Conservation (phyloP, 306 rosid species). For the Prunus padus region DNA sequence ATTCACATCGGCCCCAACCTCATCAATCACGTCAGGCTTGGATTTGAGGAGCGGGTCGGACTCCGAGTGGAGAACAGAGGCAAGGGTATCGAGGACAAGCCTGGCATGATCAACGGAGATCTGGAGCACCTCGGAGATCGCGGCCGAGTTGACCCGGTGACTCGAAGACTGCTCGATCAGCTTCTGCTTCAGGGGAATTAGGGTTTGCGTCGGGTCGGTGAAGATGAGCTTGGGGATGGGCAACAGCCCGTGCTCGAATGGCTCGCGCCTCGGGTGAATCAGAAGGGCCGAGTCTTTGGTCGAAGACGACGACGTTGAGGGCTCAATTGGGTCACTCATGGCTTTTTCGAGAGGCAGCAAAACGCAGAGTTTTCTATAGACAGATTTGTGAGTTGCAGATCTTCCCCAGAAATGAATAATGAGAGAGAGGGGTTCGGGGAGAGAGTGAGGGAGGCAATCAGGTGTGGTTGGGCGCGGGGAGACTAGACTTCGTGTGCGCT, state of each 20-base stretch:
- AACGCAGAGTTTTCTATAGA: background rate
- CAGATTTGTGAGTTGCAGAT: slow-evolving; percentile 35
- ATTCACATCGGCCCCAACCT: slow-evolving; percentile 62
- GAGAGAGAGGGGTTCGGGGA: slow-evolving; percentile 22
- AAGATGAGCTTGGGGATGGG: slow-evolving; percentile 80
- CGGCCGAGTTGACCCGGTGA: slow-evolving; percentile 49
- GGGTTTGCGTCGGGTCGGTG: slow-evolving; percentile 91
- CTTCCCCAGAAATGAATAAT: slow-evolving; percentile 42
- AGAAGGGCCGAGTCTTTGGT: slow-evolving; percentile 50
- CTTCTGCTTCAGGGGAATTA: slow-evolving; percentile 63
- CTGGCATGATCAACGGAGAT: slow-evolving; percentile 78
- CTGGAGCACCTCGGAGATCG: slow-evolving; percentile 73
- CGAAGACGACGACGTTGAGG: slow-evolving; percentile 45
- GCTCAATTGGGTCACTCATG: slow-evolving; percentile 70
- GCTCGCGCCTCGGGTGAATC: slow-evolving; percentile 83
- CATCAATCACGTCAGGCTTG: slow-evolving; percentile 41
- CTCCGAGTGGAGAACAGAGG: slow-evolving; percentile 68
- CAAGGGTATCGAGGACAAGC: slow-evolving; percentile 75
- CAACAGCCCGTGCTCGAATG: slow-evolving; percentile 85
- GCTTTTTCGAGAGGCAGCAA: slow-evolving; percentile 28
- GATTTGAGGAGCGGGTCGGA: slow-evolving; percentile 67
- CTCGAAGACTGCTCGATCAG: slow-evolving; percentile 46
- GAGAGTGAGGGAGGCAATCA: background rate
- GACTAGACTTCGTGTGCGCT: background rate
- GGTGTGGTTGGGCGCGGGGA: background rate